These are phyloP conservation scores for Gymnopilus junonius DNA, from an alignment of 768 basidiomycete species.

Conservation along the genomic window DNA sequence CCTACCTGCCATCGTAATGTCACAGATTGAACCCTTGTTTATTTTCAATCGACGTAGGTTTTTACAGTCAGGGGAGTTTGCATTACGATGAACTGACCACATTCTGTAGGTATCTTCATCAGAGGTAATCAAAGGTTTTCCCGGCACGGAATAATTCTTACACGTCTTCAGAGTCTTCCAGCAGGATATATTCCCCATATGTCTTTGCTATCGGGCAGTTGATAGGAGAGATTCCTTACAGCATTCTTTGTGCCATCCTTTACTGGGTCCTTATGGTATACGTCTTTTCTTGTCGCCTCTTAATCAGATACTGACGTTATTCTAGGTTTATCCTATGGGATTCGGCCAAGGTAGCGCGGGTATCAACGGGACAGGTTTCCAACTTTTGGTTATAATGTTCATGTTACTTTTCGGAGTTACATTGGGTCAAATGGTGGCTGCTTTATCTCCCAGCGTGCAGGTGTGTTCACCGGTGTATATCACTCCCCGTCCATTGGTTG, in stretches of 20 bases:
- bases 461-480: slow-evolving; percentile 26
- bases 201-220: slow-evolving; percentile 87
- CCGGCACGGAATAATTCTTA: not conserved
- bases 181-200: slow-evolving; percentile 84
- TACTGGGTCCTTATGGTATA: slow-evolving; percentile 80
- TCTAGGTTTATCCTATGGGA: slow-evolving; percentile 63
- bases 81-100: not conserved
- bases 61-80: slow-evolving; percentile 6
- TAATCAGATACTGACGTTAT: not conserved
- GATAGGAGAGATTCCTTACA: slow-evolving; percentile 81
- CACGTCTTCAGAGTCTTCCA: slow-evolving; percentile 61
- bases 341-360: slow-evolving; percentile 69
- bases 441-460: slow-evolving; percentile 77
- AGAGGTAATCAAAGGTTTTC: slow-evolving; percentile 24
- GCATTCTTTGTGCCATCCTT: slow-evolving; percentile 65
- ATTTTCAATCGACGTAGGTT: slow-evolving; percentile 62
- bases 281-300: not conserved
- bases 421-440: slow-evolving; percentile 74
- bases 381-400: slow-evolving; percentile 70
- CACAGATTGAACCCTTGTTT: slow-evolving; percentile 84
- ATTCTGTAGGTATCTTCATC: slow-evolving; percentile 41
- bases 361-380: slow-evolving; percentile 69
- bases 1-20: slow-evolving; percentile 76
- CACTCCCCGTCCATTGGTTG: slow-evolving; percentile 22
- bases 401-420: slow-evolving; percentile 70